Conservation (phyloP, 2,329 filamentous ascomycete species). For the Raffaelea albimanens region DNA sequence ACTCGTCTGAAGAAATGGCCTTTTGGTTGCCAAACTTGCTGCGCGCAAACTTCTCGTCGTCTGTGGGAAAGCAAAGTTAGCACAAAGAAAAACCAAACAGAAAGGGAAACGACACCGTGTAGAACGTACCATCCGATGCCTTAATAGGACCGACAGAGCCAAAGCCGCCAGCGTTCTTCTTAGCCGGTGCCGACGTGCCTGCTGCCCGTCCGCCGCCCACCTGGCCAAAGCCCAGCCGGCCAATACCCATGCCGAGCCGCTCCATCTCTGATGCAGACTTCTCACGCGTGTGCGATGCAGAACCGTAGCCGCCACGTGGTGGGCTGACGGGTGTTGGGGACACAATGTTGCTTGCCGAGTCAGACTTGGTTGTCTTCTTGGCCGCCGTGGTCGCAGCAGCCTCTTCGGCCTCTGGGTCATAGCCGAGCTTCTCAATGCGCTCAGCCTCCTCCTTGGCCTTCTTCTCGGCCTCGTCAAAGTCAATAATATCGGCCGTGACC, state of each 20-base stretch:
- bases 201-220: conserved; percentile 41
- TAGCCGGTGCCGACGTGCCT: conserved; percentile 34
- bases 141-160: conserved; percentile 74
- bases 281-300: conserved; percentile 46
- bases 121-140: conserved; percentile 45
- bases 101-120: background rate
- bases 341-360: conserved; percentile 32
- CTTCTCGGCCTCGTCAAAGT: conserved; percentile 95
- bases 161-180: conserved; percentile 75
- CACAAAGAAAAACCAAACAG: background rate
- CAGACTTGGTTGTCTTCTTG: conserved; percentile 31
- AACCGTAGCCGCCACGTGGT: conserved; percentile 49
- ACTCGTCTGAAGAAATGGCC: conserved; percentile 95
- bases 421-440: conserved; percentile 88
- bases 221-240: conserved; percentile 80
- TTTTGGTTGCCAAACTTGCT: conserved; percentile 88
- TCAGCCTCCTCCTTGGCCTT: conserved; percentile 97
- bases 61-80: conserved; percentile 21
- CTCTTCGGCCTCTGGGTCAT: conserved; percentile 83
- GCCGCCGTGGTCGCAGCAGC: conserved; percentile 31
- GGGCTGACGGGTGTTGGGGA: conserved; percentile 70
- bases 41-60: conserved; percentile 75
- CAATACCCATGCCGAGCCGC: conserved; percentile 80
- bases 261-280: conserved; percentile 74
- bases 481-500: conserved; percentile 67